Percentiles rank a stretch among this genome's conserved stretches.
Conservation (phyloP, 2,329 filamentous ascomycete genomes). For the Nigrospora sphaerica region DNA sequence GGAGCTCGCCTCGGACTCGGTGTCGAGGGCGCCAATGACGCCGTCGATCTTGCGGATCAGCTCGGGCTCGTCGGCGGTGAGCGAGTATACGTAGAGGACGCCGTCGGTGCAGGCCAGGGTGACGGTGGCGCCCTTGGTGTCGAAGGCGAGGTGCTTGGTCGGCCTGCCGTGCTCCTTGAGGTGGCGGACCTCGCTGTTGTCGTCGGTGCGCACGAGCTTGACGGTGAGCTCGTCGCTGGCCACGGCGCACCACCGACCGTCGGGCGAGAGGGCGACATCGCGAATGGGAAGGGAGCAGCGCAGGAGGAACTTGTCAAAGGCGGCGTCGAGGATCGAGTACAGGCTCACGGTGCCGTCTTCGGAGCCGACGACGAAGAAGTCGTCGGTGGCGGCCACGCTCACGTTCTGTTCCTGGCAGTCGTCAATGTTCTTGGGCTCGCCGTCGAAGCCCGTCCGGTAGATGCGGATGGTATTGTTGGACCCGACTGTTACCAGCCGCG, state of each 20-base stretch:
- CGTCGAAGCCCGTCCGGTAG: conserved; percentile 85
- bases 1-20: conserved; percentile 69
- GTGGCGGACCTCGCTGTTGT: conserved; percentile 69
- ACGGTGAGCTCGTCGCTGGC: conserved; percentile 94
- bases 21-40: conserved; percentile 71
- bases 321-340: conserved; percentile 70
- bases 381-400: conserved; percentile 67
- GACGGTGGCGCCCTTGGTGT: conserved; percentile 68
- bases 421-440: conserved; percentile 87
- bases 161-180: conserved; percentile 78
- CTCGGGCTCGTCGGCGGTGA: conserved; percentile 71
- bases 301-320: conserved; percentile 74
- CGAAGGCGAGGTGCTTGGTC: conserved; percentile 89
- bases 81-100: conserved; percentile 80
- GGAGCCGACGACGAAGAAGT: conserved; percentile 81
- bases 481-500: conserved; percentile 81
- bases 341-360: conserved; percentile 96
- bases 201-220: conserved; percentile 76
- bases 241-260: conserved; percentile 83
- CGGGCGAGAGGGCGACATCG: conserved; percentile 74
- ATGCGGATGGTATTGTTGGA: conserved; percentile 90
- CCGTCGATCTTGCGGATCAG: conserved; percentile 80
- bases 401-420: conserved; percentile 84
- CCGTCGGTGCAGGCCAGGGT: conserved; percentile 85
- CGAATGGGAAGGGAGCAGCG: conserved; percentile 81